Evolutionary conservation across 805 yeast species (phyloP), one percentile per base, ranked within the genome.

Genomic region (Wickerhamomyces subpelliculosus): DNA sequence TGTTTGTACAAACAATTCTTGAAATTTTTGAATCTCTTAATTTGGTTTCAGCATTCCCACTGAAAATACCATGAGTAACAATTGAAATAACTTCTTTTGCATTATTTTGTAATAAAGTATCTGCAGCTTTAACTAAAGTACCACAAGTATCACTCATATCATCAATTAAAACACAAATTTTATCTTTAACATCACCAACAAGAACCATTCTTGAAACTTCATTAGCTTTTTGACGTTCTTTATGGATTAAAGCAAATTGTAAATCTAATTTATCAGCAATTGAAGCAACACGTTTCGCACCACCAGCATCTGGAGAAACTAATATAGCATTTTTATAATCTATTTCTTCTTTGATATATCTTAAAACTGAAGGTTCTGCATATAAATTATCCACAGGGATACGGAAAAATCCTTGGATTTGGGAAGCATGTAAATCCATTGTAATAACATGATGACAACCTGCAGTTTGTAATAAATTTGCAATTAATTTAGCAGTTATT

Each of bases 91-190:
- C 97, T 45, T 77, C 73, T 42, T 75, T 70, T 4, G 98, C 97
- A 23, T 88, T 85, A 47, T 86, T 79, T 18, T 75, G 80, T 47
- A 88, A 64, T 43, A 90, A 67, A 6, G 89, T 78, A 45, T 90
- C 95, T 10, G 96, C 90, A 1, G 97, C 97, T 62, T 90, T 90
- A 46, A 86, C 93, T 47, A 90, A 68, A 3, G 98, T 90, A 29
- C 98, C 97, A 64, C 97, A 90, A 5, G 98, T 90, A 57, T 90
- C 98, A 27, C 97, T 97, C 94, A 90, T 93, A 59, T 90, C 98
- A 61, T 90, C 98, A 25, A 90, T 85, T 45, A 90, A 67, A 19
- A 93, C 70, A 62, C 97, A 89, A 5, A 80, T 74, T 60, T 85
- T 87, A 42, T 79, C 78, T 4, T 76, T 65, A 29, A 90, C 98